A percentile compares a stretch with the other conserved stretches of the same genome.
phyloP scores from a whole-genome alignment of 129 eudicot species.

The Pittosporum tobira region DNA sequence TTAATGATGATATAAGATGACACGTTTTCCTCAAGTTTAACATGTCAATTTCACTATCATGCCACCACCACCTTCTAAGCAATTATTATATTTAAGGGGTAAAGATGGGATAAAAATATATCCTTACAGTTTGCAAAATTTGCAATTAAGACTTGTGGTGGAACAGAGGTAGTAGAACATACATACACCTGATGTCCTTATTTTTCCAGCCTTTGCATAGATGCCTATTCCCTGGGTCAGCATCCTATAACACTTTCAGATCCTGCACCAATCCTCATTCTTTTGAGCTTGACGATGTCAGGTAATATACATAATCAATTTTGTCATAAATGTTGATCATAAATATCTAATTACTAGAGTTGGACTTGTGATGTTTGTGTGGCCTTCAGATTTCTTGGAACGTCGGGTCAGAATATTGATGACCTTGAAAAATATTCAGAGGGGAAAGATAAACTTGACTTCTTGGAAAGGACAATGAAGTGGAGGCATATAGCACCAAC shows the following conservation, averaged over 20 bases:
- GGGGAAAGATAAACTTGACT: constrained; percentile 56
- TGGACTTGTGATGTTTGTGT: constrained; percentile 3
- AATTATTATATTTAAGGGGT: no score
- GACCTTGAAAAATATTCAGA: constrained; percentile 82
- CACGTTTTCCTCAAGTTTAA: no score
- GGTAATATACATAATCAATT: constrained; percentile 39
- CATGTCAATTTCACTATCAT: no score
- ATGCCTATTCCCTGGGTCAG: constrained; percentile 92
- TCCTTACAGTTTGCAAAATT: no score
- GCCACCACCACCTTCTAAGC: no score
- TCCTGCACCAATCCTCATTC: constrained; percentile 89
- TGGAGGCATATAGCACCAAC: constrained; percentile 99
- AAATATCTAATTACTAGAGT: background rate
- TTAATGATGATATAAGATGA: no score
- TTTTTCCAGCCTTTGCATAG: constrained; percentile 64
- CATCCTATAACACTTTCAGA: constrained; percentile 77
- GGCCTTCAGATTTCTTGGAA: constrained; percentile 75
- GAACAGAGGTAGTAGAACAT: no score
- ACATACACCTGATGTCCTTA: constrained; percentile 5
- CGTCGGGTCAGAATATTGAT: constrained; percentile 88
- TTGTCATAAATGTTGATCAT: constrained; percentile 2
- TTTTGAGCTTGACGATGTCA: constrained; percentile 76
- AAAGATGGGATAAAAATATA: no score
- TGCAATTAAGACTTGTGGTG: no score
- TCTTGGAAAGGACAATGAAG: constrained; percentile 84